Evolutionary conservation across 2,329 filamentous ascomycete genomes (phyloP), one percentile per base, ranked within the genome.

Genomic region (Hyphodiscus sp.): DNA sequence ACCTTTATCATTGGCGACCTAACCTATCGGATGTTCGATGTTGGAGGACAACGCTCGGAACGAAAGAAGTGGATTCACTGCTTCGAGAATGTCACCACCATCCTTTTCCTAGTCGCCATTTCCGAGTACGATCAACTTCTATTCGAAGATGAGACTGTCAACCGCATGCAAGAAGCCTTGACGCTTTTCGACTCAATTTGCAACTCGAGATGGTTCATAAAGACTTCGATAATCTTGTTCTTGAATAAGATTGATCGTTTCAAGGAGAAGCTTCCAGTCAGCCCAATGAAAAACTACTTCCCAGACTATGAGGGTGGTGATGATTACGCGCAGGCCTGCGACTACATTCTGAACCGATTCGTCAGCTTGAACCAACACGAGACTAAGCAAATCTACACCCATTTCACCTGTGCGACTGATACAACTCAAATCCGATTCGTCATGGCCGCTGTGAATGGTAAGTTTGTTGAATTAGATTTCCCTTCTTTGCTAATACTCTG

Each of bases 341-440:
- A 99, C 73, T 99, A 99, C 76, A 97, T 99, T 67, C 82, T 99
- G 58, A 97, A 97, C 81, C 85, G 94, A 70, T 99, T 99, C 74
- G 94, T 97, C 67, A 94, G 89, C 70, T 78, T 99, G 70, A 99
- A 99, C 77, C 94, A 97, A 75, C 92, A 96, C 71, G 94, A 97
- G 78, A 96, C 91, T 52, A 99, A 99, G 80, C 94, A 99, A 73
- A 97, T 99, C 72, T 99, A 99, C 80, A 99, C 94, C 55, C 94
- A 97, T 74, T 99, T 99, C 76, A 99, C 94, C 49, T 97, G 94
- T 71, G 94, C 94, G 57, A 99, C 94, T 47, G 94, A 99, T 70
- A 99, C 94, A 30, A 96, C 94, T 67, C 94, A 99, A 74, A 99
- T 99, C 67, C 86, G 94, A 69, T 97, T 99, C 79, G 94, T 99